phyloP scores from a whole-genome alignment of 2,329 filamentous ascomycete species.

The Endocalyx cinctus region DNA sequence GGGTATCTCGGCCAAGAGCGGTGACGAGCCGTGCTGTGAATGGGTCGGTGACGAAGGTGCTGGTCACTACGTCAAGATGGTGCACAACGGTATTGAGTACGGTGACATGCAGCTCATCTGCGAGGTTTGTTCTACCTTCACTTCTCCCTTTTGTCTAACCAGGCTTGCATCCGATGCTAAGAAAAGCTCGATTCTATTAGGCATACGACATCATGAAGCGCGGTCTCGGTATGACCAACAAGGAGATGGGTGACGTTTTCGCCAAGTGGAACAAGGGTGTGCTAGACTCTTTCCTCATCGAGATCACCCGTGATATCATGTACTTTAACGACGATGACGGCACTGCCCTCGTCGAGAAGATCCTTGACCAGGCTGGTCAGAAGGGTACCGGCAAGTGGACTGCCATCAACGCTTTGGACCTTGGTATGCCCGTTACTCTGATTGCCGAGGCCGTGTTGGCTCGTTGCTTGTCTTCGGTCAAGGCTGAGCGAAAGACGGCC shows the following conservation, averaged over 20 bases:
- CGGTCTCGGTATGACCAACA: conserved; percentile 79
- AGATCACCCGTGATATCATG: conserved; percentile 98
- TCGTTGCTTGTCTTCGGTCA: conserved; percentile 89
- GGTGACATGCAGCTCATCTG: conserved; percentile 99
- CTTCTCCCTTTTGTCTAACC: conserved; percentile 24
- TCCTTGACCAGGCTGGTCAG: conserved; percentile 95
- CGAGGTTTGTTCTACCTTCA: conserved; percentile 62
- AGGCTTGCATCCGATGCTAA: conserved; percentile 4
- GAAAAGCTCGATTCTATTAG: conserved; percentile 39
- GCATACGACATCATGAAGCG: conserved; percentile 99
- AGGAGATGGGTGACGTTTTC: conserved; percentile 95
- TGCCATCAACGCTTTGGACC: conserved; percentile 96
- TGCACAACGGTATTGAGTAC: conserved; percentile 99
- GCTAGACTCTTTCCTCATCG: conserved; percentile 97
- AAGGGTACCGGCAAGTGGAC: conserved; percentile 99
- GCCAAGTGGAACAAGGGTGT: conserved; percentile 98
- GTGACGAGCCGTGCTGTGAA: conserved; percentile 96
- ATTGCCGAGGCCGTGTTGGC: conserved; percentile 97
- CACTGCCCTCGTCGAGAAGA: conserved; percentile 92
- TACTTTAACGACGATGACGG: conserved; percentile 97
- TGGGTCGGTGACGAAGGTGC: conserved; percentile 99
- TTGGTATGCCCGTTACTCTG: conserved; percentile 96
- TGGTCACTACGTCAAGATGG: conserved; percentile 99
- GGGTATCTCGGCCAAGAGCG: conserved; percentile 94
- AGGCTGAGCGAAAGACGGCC: conserved; percentile 84